phyloP scores from a whole-genome alignment of 129 eudicot species.

The Centrapalus pauciflorus region DNA sequence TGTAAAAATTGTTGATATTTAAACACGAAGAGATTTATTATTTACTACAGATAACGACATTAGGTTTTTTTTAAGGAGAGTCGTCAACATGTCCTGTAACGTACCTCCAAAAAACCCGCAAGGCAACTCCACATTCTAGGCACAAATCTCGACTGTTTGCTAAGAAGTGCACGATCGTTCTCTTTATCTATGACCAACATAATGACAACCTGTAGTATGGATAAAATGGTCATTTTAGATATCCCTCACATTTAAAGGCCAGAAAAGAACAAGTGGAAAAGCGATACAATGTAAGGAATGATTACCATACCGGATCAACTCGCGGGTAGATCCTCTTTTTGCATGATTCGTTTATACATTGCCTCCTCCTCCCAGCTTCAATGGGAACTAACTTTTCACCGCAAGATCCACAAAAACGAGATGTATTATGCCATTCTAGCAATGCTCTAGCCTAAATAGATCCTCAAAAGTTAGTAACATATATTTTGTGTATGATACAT shows the following conservation, averaged over 20 bases:
- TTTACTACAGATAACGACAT: background rate
- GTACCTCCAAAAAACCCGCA: conserved; percentile 81
- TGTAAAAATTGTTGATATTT: too few species aligned
- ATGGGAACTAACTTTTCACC: conserved; percentile 53
- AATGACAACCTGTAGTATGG: conserved; percentile 60
- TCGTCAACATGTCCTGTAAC: background rate
- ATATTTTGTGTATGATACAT: background rate
- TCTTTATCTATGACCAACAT: conserved; percentile 83
- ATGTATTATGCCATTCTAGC: conserved; percentile 68
- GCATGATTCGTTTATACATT: conserved; percentile 58
- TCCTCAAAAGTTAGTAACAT: conserved; percentile 1
- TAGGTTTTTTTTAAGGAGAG: background rate
- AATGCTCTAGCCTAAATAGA: conserved; percentile 66
- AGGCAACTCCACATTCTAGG: conserved; percentile 96
- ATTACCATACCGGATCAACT: conserved; percentile 68
- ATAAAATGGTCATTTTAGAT: conserved; percentile 2
- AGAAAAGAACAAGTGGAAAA: background rate
- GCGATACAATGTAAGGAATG: background rate
- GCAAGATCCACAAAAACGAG: conserved; percentile 79
- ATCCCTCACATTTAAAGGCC: background rate
- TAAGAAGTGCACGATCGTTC: conserved; percentile 65
- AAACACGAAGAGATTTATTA: background rate
- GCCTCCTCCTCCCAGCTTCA: conserved; percentile 84
- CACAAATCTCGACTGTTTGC: conserved; percentile 74
- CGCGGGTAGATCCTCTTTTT: conserved; percentile 78